A percentile compares a stretch with the other conserved stretches of the same genome.
These are phyloP conservation scores for Pseudocercospora pini-densiflorae DNA, from an alignment of 2,329 filamentous ascomycete species.

Conservation along the genomic window DNA sequence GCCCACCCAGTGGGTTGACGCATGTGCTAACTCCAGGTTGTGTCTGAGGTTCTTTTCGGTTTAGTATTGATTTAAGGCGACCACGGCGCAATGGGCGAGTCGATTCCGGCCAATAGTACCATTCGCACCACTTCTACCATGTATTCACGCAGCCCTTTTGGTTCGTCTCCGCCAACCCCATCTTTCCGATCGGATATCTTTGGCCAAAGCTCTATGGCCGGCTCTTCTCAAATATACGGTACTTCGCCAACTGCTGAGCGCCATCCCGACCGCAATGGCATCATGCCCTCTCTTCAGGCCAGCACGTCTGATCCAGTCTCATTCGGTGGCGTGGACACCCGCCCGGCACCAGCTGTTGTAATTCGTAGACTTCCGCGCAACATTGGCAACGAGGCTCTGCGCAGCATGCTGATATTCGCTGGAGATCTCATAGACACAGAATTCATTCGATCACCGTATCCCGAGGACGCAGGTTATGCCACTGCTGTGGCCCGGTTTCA, in stretches of 20 bases:
- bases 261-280: conserved; percentile 43
- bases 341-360: conserved; percentile 48
- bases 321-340: conserved; percentile 25
- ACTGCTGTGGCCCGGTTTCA: conserved; percentile 65
- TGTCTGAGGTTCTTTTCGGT: conserved; percentile 2
- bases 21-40: conserved; percentile 10
- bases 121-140: conserved; percentile 21
- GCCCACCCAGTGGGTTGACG: conserved; percentile 17
- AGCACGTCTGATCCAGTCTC: conserved; percentile 32
- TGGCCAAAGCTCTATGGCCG: conserved; percentile 30
- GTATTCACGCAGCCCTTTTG: conserved; percentile 28
- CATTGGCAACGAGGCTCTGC: conserved; percentile 62
- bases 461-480: conserved; percentile 61
- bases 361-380: conserved; percentile 65
- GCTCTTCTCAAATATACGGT: conserved; percentile 43
- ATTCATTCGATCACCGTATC: conserved; percentile 58
- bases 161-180: conserved; percentile 29
- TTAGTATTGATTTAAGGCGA: conserved; percentile 12
- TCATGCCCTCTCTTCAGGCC: conserved; percentile 33
- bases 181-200: conserved; percentile 44
- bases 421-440: conserved; percentile 65
- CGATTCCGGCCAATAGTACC: conserved; percentile 19
- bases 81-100: conserved; percentile 28
- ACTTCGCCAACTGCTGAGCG: conserved; percentile 49
- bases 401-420: conserved; percentile 68